Conservation (phyloP, 2,329 filamentous ascomycete species). For the Knoxdaviesia proteae region DNA sequence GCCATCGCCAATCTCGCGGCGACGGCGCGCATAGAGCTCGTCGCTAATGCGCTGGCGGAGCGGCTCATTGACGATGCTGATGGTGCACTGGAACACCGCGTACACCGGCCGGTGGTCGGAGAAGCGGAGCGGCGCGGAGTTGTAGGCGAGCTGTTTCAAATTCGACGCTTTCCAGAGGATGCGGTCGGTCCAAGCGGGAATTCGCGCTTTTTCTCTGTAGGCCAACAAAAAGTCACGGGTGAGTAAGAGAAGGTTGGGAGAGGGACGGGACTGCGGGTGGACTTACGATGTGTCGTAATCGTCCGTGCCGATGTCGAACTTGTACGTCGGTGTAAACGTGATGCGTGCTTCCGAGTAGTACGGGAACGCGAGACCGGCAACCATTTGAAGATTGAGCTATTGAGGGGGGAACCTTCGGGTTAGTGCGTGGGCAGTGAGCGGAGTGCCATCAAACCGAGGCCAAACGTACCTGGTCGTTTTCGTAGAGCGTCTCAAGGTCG, state of each 20-base stretch:
- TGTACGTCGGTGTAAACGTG: constrained; percentile 83
- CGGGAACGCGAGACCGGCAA: constrained; percentile 70
- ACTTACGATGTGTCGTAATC: constrained; percentile 75
- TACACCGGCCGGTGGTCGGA: constrained; percentile 96
- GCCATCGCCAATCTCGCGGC: constrained; percentile 34
- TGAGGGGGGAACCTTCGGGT: not conserved
- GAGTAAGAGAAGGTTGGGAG: constrained; percentile 1
- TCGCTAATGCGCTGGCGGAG: constrained; percentile 52
- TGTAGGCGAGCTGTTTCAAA: constrained; percentile 65
- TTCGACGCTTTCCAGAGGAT: constrained; percentile 72
- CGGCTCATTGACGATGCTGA: constrained; percentile 60
- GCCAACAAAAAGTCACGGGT: not conserved
- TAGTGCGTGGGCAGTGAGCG: not conserved
- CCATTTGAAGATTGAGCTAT: constrained; percentile 86
- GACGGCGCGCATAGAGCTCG: constrained; percentile 52
- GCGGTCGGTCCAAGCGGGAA: constrained; percentile 93
- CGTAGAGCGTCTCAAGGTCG: constrained; percentile 62
- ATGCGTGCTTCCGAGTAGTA: constrained; percentile 84
- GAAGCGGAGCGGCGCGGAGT: constrained; percentile 62
- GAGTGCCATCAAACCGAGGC: not conserved
- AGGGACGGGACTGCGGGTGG: not conserved
- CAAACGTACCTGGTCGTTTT: constrained; percentile 59
- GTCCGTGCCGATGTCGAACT: constrained; percentile 77
- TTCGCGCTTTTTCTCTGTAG: constrained; percentile 68
- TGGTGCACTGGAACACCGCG: constrained; percentile 65